Evolutionary conservation across 345 rosid species (phyloP).

Genomic region (Salix caprea): DNA sequence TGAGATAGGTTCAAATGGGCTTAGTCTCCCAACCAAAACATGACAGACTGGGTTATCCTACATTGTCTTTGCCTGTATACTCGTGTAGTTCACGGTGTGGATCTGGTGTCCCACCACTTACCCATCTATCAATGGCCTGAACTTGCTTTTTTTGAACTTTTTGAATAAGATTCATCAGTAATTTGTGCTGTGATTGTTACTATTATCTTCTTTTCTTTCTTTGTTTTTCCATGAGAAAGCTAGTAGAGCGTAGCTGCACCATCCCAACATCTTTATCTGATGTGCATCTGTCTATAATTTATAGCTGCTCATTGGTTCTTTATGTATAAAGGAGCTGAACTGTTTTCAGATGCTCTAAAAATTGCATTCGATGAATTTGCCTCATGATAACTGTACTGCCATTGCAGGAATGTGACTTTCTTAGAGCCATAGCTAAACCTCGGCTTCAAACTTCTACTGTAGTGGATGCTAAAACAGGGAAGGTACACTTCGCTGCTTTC

Average conservation of each 20-base stretch:
- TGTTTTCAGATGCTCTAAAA: background rate
- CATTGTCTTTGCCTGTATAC: too few relatives aligned
- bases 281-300: background rate
- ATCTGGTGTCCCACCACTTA: too few relatives aligned
- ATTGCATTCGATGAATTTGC: background rate
- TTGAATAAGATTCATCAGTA: background rate
- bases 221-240: background rate
- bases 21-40: too few relatives aligned
- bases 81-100: too few relatives aligned
- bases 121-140: background rate
- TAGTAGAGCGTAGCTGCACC: background rate
- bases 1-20: too few relatives aligned
- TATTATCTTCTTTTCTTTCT: background rate
- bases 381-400: constrained; percentile 10
- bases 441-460: constrained; percentile 80
- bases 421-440: constrained; percentile 70
- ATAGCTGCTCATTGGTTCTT: background rate
- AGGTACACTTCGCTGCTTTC: constrained; percentile 42
- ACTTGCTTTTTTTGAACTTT: background rate
- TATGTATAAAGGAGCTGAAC: background rate
- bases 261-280: background rate
- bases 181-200: background rate
- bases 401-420: constrained; percentile 91
- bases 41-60: too few relatives aligned
- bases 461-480: constrained; percentile 85